phyloP scores from a whole-genome alignment of 805 yeast genomes.

The Barnettozyma californica region DNA sequence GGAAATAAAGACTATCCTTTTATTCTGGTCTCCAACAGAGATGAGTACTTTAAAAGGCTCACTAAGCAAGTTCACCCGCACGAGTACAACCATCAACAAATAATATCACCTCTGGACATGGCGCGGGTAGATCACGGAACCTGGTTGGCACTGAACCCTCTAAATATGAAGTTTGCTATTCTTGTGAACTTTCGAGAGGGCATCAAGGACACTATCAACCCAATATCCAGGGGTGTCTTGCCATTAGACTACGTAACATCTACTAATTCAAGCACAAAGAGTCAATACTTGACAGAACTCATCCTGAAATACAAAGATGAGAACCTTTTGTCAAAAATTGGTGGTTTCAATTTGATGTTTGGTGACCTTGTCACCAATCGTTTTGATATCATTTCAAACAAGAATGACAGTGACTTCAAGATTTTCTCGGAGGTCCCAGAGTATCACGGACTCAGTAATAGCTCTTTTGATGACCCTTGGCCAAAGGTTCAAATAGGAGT shows the following conservation, averaged over 20 bases:
- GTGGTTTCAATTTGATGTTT: slow-evolving; percentile 32
- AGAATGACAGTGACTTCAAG: slow-evolving; percentile 27
- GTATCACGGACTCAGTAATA: slow-evolving; percentile 63
- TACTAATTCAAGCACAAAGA: slow-evolving; percentile 10
- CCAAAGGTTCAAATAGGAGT: slow-evolving; percentile 59
- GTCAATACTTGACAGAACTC: slow-evolving; percentile 20
- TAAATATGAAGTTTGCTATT: slow-evolving; percentile 57
- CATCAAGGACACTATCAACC: slow-evolving; percentile 17
- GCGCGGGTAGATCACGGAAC: slow-evolving; percentile 77
- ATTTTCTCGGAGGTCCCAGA: slow-evolving; percentile 21
- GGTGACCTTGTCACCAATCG: slow-evolving; percentile 30
- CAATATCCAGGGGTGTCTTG: slow-evolving; percentile 41
- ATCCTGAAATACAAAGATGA: slow-evolving; percentile 15
- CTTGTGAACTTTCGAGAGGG: slow-evolving; percentile 70
- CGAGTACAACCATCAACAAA: slow-evolving; percentile 26
- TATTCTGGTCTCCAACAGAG: slow-evolving; percentile 77
- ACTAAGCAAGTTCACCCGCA: slow-evolving; percentile 53
- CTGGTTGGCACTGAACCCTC: slow-evolving; percentile 73
- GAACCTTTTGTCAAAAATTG: slow-evolving; percentile 20
- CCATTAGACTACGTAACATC: slow-evolving; percentile 36
- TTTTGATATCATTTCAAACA: slow-evolving; percentile 26
- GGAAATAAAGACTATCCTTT: slow-evolving; percentile 71
- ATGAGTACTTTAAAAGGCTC: slow-evolving; percentile 72
- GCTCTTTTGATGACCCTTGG: slow-evolving; percentile 69
- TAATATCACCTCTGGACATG: slow-evolving; percentile 70